phyloP scores from a whole-genome alignment of 169 alveolate genomes.

The Eimeria zaria region DNA sequence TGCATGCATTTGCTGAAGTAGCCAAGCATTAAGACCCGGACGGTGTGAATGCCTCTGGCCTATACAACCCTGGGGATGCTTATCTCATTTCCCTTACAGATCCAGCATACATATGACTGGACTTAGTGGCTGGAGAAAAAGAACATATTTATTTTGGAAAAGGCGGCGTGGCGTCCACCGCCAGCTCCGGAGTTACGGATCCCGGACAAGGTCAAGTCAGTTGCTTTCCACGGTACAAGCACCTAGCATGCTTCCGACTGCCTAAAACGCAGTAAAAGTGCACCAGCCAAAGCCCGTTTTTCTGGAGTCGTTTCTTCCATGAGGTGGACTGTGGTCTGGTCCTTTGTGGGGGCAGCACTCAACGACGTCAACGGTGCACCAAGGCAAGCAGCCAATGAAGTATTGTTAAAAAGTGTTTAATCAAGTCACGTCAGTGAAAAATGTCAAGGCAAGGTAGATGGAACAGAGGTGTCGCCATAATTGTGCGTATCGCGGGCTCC shows the following conservation, averaged over 20 bases:
- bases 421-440: neutral
- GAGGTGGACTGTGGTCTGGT: neutral
- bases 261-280: too few relatives aligned
- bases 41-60: neutral
- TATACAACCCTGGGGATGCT: neutral
- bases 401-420: neutral
- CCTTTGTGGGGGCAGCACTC: neutral
- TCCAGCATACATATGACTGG: neutral
- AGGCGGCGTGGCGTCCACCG: neutral
- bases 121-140: neutral
- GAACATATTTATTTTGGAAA: neutral
- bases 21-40: neutral
- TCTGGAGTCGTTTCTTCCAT: neutral
- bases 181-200: neutral
- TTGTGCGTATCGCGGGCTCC: neutral
- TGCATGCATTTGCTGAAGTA: neutral
- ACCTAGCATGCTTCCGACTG: neutral
- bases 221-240: neutral
- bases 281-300: neutral
- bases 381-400: neutral
- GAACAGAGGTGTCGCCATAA: neutral
- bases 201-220: neutral
- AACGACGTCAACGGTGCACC: neutral
- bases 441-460: neutral
- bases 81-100: neutral